Conservation (phyloP, 352 stramenopile species). For the Globisporangium parvum region DNA sequence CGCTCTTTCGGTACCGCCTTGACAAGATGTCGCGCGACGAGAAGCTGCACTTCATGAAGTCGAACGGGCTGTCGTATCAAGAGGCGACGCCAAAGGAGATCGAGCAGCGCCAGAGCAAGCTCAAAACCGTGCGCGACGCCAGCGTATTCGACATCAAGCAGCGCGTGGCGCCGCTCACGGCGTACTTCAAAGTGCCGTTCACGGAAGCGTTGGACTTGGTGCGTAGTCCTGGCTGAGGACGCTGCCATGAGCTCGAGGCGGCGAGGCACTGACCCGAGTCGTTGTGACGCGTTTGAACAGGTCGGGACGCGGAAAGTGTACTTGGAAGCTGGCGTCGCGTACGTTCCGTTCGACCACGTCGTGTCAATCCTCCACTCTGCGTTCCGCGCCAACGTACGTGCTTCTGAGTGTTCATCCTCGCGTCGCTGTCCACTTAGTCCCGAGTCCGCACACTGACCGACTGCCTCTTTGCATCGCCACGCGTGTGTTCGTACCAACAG, state of each 20-base stretch:
- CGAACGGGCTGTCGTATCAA: constrained; percentile 76
- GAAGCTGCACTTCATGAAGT: constrained; percentile 85
- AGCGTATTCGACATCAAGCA: constrained; percentile 38
- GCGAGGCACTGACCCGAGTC: neutral
- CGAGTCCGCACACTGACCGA: neutral
- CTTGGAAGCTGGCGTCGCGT: constrained; percentile 91
- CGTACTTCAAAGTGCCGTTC: constrained; percentile 97
- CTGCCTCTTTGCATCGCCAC: constrained; percentile 1
- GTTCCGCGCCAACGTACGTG: constrained; percentile 84
- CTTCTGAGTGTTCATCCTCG: neutral
- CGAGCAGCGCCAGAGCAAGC: constrained; percentile 44
- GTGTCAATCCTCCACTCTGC: constrained; percentile 92
- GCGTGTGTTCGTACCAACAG: constrained; percentile 21
- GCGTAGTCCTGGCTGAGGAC: neutral
- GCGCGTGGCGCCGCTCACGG: constrained; percentile 38
- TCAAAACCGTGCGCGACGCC: constrained; percentile 69
- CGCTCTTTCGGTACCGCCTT: constrained; percentile 90
- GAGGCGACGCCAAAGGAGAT: constrained; percentile 64
- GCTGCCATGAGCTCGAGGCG: neutral
- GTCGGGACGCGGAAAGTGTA: constrained; percentile 89
- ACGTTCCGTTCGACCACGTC: constrained; percentile 93
- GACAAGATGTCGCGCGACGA: constrained; percentile 89
- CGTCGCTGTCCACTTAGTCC: neutral
- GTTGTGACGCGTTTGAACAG: constrained; percentile 5
- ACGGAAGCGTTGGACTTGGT: constrained; percentile 94